Percentiles rank a stretch among this genome's conserved stretches.
Conservation (phyloP, 345 rosid species). For the Eucalyptus curtisii region DNA sequence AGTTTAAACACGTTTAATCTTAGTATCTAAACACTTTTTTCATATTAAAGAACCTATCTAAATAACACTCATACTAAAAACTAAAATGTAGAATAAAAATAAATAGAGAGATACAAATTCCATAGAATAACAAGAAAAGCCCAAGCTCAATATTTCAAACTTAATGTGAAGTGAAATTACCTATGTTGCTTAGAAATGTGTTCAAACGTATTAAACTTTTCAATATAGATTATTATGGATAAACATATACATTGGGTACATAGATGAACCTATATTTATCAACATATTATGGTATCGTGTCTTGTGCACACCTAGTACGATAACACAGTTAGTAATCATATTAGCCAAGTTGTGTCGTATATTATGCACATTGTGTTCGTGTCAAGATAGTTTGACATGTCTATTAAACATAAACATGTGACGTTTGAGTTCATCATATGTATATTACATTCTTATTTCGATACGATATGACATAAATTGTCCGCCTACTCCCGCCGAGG, state of each 20-base stretch:
- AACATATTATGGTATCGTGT: not conserved
- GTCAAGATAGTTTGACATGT: not conserved
- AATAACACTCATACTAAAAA: not conserved
- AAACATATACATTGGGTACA: not conserved
- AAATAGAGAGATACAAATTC: not conserved
- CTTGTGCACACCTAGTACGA: too few species aligned
- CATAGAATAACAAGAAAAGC: not conserved
- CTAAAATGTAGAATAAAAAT: not conserved
- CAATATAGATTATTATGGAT: not conserved
- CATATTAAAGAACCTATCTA: not conserved
- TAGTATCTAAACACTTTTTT: not conserved
- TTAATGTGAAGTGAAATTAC: not conserved
- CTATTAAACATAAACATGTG: not conserved
- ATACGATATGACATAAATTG: not conserved
- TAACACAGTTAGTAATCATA: not conserved
- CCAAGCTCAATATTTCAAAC: not conserved
- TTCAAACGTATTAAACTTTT: not conserved
- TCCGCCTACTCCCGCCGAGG: not conserved
- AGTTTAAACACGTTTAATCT: not conserved
- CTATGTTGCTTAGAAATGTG: not conserved
- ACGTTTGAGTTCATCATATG: not conserved
- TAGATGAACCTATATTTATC: rapidly evolving
- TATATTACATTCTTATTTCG: not conserved
- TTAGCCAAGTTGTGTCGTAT: not conserved
- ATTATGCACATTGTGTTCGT: not conserved